These are phyloP conservation scores for Rhodofomes roseus DNA, from an alignment of 1,284 basidiomycete genomes.

Conservation along the genomic window DNA sequence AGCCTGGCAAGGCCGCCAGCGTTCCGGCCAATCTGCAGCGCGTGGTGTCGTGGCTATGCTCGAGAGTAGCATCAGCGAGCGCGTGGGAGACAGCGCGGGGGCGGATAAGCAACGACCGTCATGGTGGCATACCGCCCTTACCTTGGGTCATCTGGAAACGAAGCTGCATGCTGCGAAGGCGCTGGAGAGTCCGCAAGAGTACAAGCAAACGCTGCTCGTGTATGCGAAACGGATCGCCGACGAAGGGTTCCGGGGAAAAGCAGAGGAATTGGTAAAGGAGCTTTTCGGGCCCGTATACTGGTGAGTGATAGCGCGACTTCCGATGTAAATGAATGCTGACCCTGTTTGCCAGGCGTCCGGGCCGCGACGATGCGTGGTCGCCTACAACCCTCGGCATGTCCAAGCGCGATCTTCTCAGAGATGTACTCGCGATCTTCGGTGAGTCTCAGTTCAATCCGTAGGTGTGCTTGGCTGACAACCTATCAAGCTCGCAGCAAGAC, in stretches of 20 bases:
- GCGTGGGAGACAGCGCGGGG: conserved; percentile 29
- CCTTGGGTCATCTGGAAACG: conserved; percentile 82
- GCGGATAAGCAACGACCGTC: conserved; percentile 44
- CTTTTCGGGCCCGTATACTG: conserved; percentile 85
- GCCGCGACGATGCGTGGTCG: conserved; percentile 59
- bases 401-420: conserved; percentile 78
- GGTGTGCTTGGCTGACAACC: background rate
- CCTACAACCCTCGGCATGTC: conserved; percentile 62
- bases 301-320: conserved; percentile 38
- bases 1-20: conserved; percentile 71
- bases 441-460: conserved; percentile 21
- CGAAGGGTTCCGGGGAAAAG: conserved; percentile 81
- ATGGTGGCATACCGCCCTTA: conserved; percentile 79
- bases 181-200: conserved; percentile 80
- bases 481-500: conserved; percentile 65
- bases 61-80: conserved; percentile 54
- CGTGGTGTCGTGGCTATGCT: conserved; percentile 50
- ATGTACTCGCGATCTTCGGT: conserved; percentile 79
- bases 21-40: conserved; percentile 36
- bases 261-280: conserved; percentile 84
- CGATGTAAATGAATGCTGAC: background rate
- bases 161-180: conserved; percentile 68
- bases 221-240: conserved; percentile 85
- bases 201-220: conserved; percentile 66
- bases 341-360: conserved; percentile 53